A percentile compares a stretch with the other conserved stretches of the same genome.
These are phyloP conservation scores for Aphanomyces cochlioides DNA, from an alignment of 352 stramenopile species.

Conservation along the genomic window DNA sequence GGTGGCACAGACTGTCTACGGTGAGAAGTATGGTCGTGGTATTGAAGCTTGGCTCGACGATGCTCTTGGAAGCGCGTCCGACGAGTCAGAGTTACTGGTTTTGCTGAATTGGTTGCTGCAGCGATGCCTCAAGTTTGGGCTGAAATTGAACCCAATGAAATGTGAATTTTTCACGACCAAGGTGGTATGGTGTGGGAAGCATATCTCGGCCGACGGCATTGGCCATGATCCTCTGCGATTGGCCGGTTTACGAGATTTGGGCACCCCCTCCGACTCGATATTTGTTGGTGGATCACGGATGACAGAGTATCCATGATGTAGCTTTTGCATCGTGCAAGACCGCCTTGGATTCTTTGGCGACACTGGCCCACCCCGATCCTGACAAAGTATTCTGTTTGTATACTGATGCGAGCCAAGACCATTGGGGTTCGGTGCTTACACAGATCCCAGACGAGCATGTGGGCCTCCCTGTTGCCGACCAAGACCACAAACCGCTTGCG, in stretches of 20 bases:
- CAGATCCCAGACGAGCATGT: slow-evolving; percentile 24
- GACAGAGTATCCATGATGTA: too few species aligned
- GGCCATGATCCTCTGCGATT: not conserved
- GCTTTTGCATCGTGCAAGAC: too few species aligned
- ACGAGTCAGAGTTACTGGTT: not conserved
- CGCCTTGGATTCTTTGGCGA: too few species aligned
- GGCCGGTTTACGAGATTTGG: not conserved
- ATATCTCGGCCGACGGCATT: not conserved
- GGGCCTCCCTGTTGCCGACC: slow-evolving; percentile 4
- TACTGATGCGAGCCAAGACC: slow-evolving; percentile 32
- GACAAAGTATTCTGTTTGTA: slow-evolving; percentile 31
- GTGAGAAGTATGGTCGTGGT: not conserved
- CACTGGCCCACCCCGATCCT: too few species aligned
- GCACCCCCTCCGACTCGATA: not conserved
- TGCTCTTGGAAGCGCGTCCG: not conserved
- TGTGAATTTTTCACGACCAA: not conserved
- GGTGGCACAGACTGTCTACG: not conserved
- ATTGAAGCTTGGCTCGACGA: slow-evolving; percentile 5
- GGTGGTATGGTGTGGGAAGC: slow-evolving; percentile 3
- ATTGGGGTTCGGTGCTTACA: slow-evolving; percentile 32
- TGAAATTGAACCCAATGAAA: not conserved
- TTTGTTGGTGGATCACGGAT: too few species aligned
- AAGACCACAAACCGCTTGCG: slow-evolving; percentile 32
- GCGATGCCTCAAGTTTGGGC: not conserved
- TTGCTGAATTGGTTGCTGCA: not conserved